Evolutionary conservation across 1,284 basidiomycete genomes (phyloP), one percentile per base, ranked within the genome.

Genomic region (Puccinia triticina): DNA sequence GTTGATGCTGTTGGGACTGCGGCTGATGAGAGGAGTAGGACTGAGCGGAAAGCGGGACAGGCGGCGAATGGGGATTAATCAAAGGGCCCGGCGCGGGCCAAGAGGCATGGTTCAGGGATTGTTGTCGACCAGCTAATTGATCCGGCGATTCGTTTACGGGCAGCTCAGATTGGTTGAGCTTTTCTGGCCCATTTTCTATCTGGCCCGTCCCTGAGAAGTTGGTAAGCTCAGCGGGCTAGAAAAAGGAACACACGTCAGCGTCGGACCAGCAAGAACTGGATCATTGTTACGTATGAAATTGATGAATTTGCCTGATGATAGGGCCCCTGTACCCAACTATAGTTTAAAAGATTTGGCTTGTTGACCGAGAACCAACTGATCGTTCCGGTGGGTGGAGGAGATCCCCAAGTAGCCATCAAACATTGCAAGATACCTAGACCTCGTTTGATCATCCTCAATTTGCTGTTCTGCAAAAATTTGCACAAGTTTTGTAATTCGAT

Each of bases 391-490:
- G 80, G 71, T 34, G 61, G 72, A 46, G 71, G 59, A 26, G 80
- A 37, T 23, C 72, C 80, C 80, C 80, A 82, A 64, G 59, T 82
- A 21, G 18, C 32, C 72, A 82, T 82, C 57, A 82, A 48, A 48
- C 80, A 82, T 67, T 82, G 50, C 71, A 82, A 23, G 8, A 82
- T 75, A n/a, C 53, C 43, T 16, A 75, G 53, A 23, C 72, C 72
- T 55, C 59, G 57, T 40, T 66, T 53, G 18, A 82, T 55, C 10
- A 82, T 23, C 61, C 67, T 59, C 61, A 72, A 50, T 50, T 61
- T 66, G 32, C 67, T 73, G 37, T 18, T 61, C 59, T 67, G 34
- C 55, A 82, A 34, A 57, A 82, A 82, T 34, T 59, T 61, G 16
- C 69, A 71, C 75, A 46, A 82, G 50, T 69, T 57, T 53, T 64